Percentiles rank a stretch among this genome's conserved stretches.
phyloP scores from a whole-genome alignment of 2,329 filamentous ascomycete genomes.

The Trichoderma sp. region DNA sequence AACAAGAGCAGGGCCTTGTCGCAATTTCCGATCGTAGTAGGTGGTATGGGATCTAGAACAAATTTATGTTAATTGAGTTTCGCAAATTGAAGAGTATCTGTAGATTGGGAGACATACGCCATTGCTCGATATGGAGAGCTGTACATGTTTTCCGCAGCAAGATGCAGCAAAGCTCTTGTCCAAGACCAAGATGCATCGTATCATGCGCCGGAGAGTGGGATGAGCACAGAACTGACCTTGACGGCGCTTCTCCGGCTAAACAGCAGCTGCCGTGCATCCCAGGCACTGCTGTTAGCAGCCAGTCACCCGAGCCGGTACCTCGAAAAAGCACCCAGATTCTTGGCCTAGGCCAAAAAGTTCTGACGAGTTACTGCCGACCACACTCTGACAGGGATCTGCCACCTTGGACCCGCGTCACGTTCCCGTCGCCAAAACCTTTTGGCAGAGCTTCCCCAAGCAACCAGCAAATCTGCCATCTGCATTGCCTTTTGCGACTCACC shows the following conservation, averaged over 20 bases:
- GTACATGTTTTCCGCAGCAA: not conserved
- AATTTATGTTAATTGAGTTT: not conserved
- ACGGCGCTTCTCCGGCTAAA: slow-evolving; percentile 29
- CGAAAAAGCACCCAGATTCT: not conserved
- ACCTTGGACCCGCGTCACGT: slow-evolving; percentile 21
- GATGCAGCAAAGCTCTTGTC: not conserved
- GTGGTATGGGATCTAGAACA: slow-evolving; percentile 49
- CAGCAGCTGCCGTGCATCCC: not conserved
- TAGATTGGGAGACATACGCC: not conserved
- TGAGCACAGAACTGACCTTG: slow-evolving; percentile 23
- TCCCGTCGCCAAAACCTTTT: slow-evolving; percentile 22
- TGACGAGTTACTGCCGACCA: not conserved
- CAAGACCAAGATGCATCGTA: not conserved
- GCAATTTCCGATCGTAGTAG: slow-evolving; percentile 88
- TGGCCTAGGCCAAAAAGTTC: not conserved
- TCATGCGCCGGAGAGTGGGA: slow-evolving; percentile 20
- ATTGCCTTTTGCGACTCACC: not conserved
- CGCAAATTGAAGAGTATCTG: not conserved
- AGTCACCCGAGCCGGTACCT: not conserved
- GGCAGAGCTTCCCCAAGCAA: not conserved
- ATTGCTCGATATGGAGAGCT: not conserved
- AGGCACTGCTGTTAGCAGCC: not conserved
- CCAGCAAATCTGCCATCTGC: not conserved
- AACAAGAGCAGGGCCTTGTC: slow-evolving; percentile 83
- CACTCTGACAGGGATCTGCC: slow-evolving; percentile 11